Percentiles rank a stretch among this genome's conserved stretches.
Evolutionary conservation across 805 yeast genomes (phyloP).

Genomic region (Crinitomyces ghanaensis): DNA sequence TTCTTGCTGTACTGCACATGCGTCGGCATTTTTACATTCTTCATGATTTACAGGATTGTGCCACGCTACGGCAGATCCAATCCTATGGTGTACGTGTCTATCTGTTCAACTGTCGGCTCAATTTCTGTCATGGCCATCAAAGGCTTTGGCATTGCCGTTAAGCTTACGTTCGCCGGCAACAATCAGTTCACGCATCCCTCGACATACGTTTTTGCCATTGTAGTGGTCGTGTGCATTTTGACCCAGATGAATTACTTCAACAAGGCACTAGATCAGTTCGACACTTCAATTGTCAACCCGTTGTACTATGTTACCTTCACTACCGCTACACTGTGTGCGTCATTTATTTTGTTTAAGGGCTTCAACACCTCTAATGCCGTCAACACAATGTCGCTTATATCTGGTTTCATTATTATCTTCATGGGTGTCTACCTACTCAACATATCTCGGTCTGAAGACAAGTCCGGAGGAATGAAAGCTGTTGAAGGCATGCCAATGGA

Average conservation of each 20-base stretch:
- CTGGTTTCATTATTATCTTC: conserved; percentile 80
- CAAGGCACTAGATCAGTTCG: conserved; percentile 87
- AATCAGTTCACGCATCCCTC: conserved; percentile 80
- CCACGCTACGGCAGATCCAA: conserved; percentile 69
- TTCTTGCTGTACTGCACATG: conserved; percentile 54
- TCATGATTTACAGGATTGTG: conserved; percentile 75
- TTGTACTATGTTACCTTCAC: conserved; percentile 85
- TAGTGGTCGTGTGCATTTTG: conserved; percentile 69
- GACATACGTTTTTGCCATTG: conserved; percentile 68
- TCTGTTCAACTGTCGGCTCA: conserved; percentile 84
- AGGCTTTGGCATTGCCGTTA: conserved; percentile 86
- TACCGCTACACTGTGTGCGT: conserved; percentile 74
- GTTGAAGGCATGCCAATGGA: conserved; percentile 70
- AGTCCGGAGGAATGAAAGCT: conserved; percentile 38
- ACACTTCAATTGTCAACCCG: conserved; percentile 86
- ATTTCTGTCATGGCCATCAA: conserved; percentile 85
- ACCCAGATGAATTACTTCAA: conserved; percentile 92
- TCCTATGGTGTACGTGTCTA: conserved; percentile 82
- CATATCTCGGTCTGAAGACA: conserved; percentile 49
- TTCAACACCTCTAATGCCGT: conserved; percentile 75
- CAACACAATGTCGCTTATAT: conserved; percentile 66
- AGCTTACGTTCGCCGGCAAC: conserved; percentile 71
- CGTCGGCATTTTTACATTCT: conserved; percentile 56
- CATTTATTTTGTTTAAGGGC: conserved; percentile 75
- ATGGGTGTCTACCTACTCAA: conserved; percentile 78